phyloP scores from a whole-genome alignment of 345 rosid species.

The Hypericum androsaemum region DNA sequence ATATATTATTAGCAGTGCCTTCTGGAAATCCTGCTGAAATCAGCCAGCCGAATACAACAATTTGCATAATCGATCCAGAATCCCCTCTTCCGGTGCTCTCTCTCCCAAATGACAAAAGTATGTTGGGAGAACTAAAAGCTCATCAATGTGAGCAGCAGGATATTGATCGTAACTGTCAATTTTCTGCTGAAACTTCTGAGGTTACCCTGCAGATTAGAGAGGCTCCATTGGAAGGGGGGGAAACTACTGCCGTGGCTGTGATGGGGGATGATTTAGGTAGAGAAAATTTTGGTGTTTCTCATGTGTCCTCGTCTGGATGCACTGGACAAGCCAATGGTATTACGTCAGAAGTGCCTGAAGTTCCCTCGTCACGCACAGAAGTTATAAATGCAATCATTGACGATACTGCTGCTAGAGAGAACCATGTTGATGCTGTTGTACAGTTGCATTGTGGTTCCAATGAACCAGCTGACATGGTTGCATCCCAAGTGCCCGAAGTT shows the following conservation, averaged over 20 bases:
- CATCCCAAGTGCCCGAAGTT: slow-evolving; percentile 3
- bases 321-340: neutral
- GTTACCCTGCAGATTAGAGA: slow-evolving; percentile 16
- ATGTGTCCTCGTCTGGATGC: neutral
- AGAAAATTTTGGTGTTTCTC: neutral
- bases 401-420: slow-evolving; percentile 9
- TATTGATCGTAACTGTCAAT: too few species aligned
- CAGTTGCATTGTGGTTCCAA: neutral
- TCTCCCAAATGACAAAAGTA: too few species aligned
- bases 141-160: too few species aligned
- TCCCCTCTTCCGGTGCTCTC: too few species aligned
- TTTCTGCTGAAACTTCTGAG: neutral
- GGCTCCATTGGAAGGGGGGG: slow-evolving; percentile 14
- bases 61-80: too few species aligned
- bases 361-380: neutral
- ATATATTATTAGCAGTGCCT: slow-evolving; percentile 3
- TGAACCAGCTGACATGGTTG: neutral
- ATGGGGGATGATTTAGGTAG: slow-evolving; percentile 12
- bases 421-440: neutral
- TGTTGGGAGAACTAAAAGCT: too few species aligned
- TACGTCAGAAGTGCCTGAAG: slow-evolving; percentile 6
- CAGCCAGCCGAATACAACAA: neutral
- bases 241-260: slow-evolving; percentile 12
- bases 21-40: neutral
- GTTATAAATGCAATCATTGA: slow-evolving; percentile 11